phyloP scores from a whole-genome alignment of 1,284 basidiomycete genomes.

The Pulveroboletus ridleyi region DNA sequence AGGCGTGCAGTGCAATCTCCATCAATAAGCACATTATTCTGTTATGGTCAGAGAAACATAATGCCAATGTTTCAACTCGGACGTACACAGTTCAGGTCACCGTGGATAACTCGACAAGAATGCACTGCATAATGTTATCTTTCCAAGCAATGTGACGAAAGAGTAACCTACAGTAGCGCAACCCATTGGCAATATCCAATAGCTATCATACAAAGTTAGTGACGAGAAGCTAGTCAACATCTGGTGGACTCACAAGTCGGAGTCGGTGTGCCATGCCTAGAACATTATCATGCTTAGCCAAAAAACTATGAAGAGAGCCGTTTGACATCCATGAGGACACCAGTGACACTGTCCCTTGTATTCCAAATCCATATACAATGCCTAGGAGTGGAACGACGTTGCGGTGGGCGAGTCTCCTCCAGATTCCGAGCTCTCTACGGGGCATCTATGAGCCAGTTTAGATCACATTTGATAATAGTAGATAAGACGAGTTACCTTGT shows the following conservation, averaged over 20 bases:
- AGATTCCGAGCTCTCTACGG: too few relatives aligned
- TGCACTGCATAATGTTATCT: background rate
- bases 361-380: too few relatives aligned
- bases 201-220: too few relatives aligned
- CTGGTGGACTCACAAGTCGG: too few relatives aligned
- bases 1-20: background rate
- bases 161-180: background rate
- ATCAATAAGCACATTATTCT: slow-evolving; percentile 3
- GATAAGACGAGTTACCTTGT: background rate
- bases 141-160: background rate
- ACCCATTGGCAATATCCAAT: background rate
- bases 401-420: too few relatives aligned
- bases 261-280: too few relatives aligned
- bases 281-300: too few relatives aligned
- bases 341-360: too few relatives aligned
- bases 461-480: background rate
- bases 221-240: too few relatives aligned
- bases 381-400: too few relatives aligned
- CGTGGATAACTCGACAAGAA: background rate
- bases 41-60: background rate
- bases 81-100: slow-evolving; percentile 1
- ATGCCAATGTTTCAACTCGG: background rate
- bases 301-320: too few relatives aligned
- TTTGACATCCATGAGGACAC: too few relatives aligned
- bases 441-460: background rate